Percentiles rank a stretch among this genome's conserved stretches.
phyloP scores from a whole-genome alignment of 805 yeast species.

The Sugiyamaella qingdaonensis region DNA sequence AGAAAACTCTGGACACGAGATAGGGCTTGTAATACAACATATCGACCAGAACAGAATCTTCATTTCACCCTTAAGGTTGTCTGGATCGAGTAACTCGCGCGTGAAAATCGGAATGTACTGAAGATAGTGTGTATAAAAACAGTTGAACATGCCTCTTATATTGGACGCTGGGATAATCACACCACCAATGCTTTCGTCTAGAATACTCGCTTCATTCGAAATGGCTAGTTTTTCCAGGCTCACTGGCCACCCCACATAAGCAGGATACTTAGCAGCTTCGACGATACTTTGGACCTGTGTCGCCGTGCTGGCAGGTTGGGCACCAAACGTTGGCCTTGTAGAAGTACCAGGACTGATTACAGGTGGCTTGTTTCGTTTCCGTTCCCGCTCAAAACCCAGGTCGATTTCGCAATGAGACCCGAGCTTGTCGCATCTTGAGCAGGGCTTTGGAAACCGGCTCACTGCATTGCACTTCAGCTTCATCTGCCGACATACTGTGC shows the following conservation, averaged over 20 bases:
- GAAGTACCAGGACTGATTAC: neutral
- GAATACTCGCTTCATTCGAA: neutral
- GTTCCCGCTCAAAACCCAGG: conserved; percentile 78
- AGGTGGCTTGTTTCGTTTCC: conserved; percentile 25
- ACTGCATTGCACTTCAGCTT: conserved; percentile 84
- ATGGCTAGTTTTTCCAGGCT: neutral
- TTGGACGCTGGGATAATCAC: conserved; percentile 5
- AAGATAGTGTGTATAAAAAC: conserved; percentile 2
- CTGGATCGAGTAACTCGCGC: conserved; percentile 8
- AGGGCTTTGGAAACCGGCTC: conserved; percentile 68
- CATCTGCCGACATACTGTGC: conserved; percentile 85
- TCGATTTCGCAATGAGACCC: conserved; percentile 75
- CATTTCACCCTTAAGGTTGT: conserved; percentile 1
- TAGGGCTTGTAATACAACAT: conserved; percentile 6
- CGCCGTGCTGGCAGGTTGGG: neutral
- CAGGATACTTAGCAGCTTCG: neutral
- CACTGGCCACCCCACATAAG: conserved; percentile 1
- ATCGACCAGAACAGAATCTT: conserved; percentile 14
- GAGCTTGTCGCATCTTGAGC: conserved; percentile 73
- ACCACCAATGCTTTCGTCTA: conserved; percentile 4
- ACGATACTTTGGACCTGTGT: neutral
- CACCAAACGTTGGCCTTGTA: neutral
- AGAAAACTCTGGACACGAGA: conserved; percentile 3
- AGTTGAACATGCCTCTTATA: conserved; percentile 5
- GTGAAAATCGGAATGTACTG: conserved; percentile 10